These are phyloP conservation scores for Rhodotorula taiwanensis DNA, from an alignment of 768 basidiomycete genomes.

Conservation along the genomic window DNA sequence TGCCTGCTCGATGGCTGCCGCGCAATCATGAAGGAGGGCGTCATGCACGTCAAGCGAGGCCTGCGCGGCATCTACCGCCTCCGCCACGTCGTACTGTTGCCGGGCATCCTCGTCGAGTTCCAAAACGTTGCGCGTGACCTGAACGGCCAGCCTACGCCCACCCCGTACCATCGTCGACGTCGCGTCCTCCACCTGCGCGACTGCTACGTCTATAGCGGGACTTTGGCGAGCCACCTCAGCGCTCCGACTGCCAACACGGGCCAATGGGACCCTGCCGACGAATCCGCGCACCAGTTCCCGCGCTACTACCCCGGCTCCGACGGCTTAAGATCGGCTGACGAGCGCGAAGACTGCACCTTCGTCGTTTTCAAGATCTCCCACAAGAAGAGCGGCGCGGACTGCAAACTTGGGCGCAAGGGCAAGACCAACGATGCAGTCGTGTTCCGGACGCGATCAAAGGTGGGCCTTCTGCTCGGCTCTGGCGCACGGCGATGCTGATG, in stretches of 20 bases:
- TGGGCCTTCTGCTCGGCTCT: constrained; percentile 42
- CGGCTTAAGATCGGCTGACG: constrained; percentile 78
- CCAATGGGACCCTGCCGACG: constrained; percentile 29
- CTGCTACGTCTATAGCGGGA: constrained; percentile 80
- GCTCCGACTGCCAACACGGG: constrained; percentile 50
- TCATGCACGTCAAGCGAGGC: constrained; percentile 64
- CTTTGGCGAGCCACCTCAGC: constrained; percentile 55
- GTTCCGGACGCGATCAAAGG: constrained; percentile 67
- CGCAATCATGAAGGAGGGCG: constrained; percentile 65
- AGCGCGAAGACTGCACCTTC: constrained; percentile 80
- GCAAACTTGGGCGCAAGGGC: constrained; percentile 56
- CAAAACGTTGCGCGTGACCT: background rate
- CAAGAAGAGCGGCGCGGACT: constrained; percentile 11
- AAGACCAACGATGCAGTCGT: constrained; percentile 56
- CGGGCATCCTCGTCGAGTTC: constrained; percentile 65
- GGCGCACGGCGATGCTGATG: background rate
- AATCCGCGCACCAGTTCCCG: constrained; percentile 46
- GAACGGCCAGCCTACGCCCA: background rate
- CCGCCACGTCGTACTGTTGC: constrained; percentile 63
- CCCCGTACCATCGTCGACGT: constrained; percentile 54
- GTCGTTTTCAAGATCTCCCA: constrained; percentile 52
- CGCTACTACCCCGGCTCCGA: constrained; percentile 67
- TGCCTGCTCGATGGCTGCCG: constrained; percentile 74
- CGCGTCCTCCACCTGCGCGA: constrained; percentile 61
- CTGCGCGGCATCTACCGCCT: constrained; percentile 73